These are phyloP conservation scores for Cercophora scortea DNA, from an alignment of 495 filamentous ascomycete genomes.

Conservation along the genomic window DNA sequence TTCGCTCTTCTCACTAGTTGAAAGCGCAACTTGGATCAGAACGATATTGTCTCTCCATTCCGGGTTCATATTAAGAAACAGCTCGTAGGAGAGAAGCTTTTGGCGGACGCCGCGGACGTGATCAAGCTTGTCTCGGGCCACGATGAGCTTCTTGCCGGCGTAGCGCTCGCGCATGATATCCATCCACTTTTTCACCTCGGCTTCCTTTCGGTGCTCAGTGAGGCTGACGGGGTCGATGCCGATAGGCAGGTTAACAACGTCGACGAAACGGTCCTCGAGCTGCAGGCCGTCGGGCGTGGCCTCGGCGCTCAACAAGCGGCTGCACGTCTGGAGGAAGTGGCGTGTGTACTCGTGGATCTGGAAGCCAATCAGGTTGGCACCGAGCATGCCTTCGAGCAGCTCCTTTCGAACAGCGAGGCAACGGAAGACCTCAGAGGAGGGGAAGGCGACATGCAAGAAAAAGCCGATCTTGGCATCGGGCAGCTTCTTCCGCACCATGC, in stretches of 20 bases:
- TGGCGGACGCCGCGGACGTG: conserved; percentile 82
- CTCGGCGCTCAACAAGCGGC: conserved; percentile 75
- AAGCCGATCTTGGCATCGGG: conserved; percentile 91
- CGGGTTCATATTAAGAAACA: conserved; percentile 88
- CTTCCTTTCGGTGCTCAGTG: conserved; percentile 60
- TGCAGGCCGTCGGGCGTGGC: conserved; percentile 81
- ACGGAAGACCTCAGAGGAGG: conserved; percentile 89
- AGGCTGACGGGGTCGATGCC: conserved; percentile 79
- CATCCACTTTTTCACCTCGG: conserved; percentile 69
- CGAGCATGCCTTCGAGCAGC: conserved; percentile 82
- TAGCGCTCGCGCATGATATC: conserved; percentile 71
- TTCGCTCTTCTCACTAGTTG: conserved; percentile 76
- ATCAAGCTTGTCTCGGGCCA: conserved; percentile 88
- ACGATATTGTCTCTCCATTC: conserved; percentile 82
- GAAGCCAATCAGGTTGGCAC: conserved; percentile 84
- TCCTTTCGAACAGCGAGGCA: conserved; percentile 78
- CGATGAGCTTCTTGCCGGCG: conserved; percentile 77
- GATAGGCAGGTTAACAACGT: conserved; percentile 66
- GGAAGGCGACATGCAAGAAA: conserved; percentile 91
- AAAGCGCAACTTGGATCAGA: conserved; percentile 86
- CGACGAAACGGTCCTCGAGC: conserved; percentile 86
- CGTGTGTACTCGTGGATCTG: conserved; percentile 87
- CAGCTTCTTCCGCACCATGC: conserved; percentile 77
- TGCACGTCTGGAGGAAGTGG: conserved; percentile 92
- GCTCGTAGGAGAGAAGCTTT: conserved; percentile 85